Base-by-base conservation (phyloP, 192 early-diverging fungal species). In the Kappamyces sp. region DNA sequence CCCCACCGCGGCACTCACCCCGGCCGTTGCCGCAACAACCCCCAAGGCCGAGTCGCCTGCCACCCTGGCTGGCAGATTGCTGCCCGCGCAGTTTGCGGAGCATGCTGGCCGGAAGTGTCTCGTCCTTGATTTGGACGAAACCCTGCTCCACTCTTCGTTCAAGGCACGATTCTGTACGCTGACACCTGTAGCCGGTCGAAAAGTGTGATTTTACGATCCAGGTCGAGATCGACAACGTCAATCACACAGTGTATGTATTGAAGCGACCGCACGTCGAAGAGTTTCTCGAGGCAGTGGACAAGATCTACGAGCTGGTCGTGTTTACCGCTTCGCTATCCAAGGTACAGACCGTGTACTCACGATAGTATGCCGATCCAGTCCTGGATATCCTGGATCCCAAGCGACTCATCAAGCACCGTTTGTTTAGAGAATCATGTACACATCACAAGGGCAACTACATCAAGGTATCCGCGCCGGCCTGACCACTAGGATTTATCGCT, bases 101-200 rank as follows among this genome's bases (percentile, higher is more conserved):
- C 84, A 91, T 55, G 52, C 54, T 40, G 86, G 87, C 3, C 83
- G 82, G 67, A 98, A 97, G 66, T 94, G 91, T 63, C 78, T 98
- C 35, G 95, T 98, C 12, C 80, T 98, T 40, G 95, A 98, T 74
- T 75, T 96, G 60, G 95, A 98, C 75, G 95, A 98, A 64, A 98
- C 95, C 0, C 80, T 98, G 9, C 91, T 98, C 23, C 95, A 98
- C 70, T 90, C 88, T 71, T 93, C 91, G 15, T 97, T 98, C 81
- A 91, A 90, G 58, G 69, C 72, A 68, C 7, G 12, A 35, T 36
- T 41, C 9, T 35, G 34, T 38, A 6, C 37, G 41, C 35, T 37
- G 31, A 40, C 12, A 48, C 41, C 34, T 50, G 6, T 47, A 69
- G 80, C 76, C 79, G 37, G 84, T 87, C 3, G 74, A 85, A 36